A percentile compares a stretch with the other conserved stretches of the same genome.
These are phyloP conservation scores for Waitea zeae DNA, from an alignment of 1,284 basidiomycete species.

Conservation along the genomic window DNA sequence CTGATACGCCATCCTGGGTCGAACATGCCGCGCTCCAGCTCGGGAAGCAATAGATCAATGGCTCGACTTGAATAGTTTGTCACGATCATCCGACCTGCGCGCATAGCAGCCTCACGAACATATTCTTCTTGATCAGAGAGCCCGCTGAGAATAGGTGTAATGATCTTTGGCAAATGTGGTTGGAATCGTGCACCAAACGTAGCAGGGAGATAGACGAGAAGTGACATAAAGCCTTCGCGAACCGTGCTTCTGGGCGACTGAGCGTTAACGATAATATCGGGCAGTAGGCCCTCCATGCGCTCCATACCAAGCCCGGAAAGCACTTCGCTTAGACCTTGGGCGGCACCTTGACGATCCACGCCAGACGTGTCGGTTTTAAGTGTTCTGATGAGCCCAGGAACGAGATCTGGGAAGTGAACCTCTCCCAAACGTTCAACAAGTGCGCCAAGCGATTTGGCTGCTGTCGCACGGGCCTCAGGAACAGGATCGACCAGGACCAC, in stretches of 20 bases:
- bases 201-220: conserved; percentile 90
- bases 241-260: conserved; percentile 84
- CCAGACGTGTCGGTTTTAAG: conserved; percentile 90
- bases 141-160: conserved; percentile 84
- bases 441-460: conserved; percentile 94
- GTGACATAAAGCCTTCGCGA: conserved; percentile 95
- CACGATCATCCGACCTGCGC: conserved; percentile 97
- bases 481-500: conserved; percentile 89
- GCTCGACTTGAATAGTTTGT: conserved; percentile 88
- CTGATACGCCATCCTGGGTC: conserved; percentile 91
- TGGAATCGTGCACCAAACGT: conserved; percentile 95
- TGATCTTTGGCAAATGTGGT: conserved; percentile 89
- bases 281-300: conserved; percentile 84
- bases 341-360: conserved; percentile 94
- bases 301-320: conserved; percentile 95
- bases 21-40: conserved; percentile 91
- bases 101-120: conserved; percentile 92
- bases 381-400: conserved; percentile 78
- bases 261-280: conserved; percentile 87
- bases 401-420: conserved; percentile 88
- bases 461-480: conserved; percentile 92
- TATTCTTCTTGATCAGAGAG: conserved; percentile 91
- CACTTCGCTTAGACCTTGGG: conserved; percentile 94
- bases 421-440: conserved; percentile 95
- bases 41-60: conserved; percentile 87